Conservation (phyloP, 2,329 filamentous ascomycete genomes). For the Pseudogymnoascus destructans region DNA sequence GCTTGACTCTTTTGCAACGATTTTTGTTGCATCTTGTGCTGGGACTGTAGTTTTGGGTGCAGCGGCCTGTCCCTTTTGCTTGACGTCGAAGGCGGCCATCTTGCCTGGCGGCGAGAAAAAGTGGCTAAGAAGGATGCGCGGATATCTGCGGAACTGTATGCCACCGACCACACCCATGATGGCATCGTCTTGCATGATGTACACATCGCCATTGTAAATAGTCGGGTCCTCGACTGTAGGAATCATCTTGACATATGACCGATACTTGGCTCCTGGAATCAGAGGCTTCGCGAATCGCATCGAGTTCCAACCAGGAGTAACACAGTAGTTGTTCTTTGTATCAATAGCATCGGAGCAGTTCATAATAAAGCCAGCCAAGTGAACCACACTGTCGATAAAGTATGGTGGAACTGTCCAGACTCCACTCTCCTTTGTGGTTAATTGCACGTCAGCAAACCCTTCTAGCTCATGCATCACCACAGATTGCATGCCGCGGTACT, state of each 20-base stretch:
- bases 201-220: conserved; percentile 27
- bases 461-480: conserved; percentile 19
- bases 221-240: conserved; percentile 21
- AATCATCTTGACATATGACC: conserved; percentile 22
- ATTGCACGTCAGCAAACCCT: conserved; percentile 19
- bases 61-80: not conserved
- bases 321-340: conserved; percentile 19
- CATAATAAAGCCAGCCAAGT: conserved; percentile 18
- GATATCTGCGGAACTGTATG: conserved; percentile 29
- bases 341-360: conserved; percentile 19
- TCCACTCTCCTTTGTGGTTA: conserved; percentile 17
- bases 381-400: conserved; percentile 16
- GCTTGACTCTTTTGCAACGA: not conserved
- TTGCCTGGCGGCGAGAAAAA: conserved; percentile 30
- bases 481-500: conserved; percentile 18
- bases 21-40: not conserved
- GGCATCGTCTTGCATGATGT: conserved; percentile 25
- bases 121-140: conserved; percentile 27
- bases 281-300: conserved; percentile 18
- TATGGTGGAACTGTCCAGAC: conserved; percentile 16
- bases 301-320: conserved; percentile 21
- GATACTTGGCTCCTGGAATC: conserved; percentile 16
- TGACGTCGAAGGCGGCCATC: conserved; percentile 1
- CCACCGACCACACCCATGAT: conserved; percentile 26
- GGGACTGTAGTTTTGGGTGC: not conserved